Conservation (phyloP, 23 red algal species). For the Chondrus crispus region DNA sequence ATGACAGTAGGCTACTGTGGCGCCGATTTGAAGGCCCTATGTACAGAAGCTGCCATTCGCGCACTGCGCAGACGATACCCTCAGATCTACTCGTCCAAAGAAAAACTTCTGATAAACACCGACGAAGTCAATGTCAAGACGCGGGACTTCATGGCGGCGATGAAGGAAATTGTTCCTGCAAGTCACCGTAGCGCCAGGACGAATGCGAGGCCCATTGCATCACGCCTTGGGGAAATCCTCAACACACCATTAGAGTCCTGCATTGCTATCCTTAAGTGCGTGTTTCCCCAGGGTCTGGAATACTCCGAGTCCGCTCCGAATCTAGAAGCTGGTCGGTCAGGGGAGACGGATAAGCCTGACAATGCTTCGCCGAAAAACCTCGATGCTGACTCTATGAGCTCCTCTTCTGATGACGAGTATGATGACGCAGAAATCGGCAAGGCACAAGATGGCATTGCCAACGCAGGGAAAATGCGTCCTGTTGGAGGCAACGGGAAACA, state of each 20-base stretch:
- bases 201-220: slow-evolving; percentile 62
- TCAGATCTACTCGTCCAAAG: slow-evolving; percentile 76
- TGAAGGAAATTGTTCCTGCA: slow-evolving; percentile 69
- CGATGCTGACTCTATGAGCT: neutral
- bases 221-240: slow-evolving; percentile 52
- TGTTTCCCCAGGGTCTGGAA: slow-evolving; percentile 51
- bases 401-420: slow-evolving; percentile 25
- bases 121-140: slow-evolving; percentile 60
- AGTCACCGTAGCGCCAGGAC: slow-evolving; percentile 72
- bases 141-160: slow-evolving; percentile 72
- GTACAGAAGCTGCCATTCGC: slow-evolving; percentile 77
- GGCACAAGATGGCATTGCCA: slow-evolving; percentile 27
- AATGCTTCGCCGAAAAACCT: neutral
- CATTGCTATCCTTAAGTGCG: slow-evolving; percentile 5
- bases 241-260: slow-evolving; percentile 30
- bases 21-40: slow-evolving; percentile 81
- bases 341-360: neutral
- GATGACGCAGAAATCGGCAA: slow-evolving; percentile 3
- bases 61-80: slow-evolving; percentile 86
- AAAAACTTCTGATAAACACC: slow-evolving; percentile 78
- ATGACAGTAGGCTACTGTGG: slow-evolving; percentile 86
- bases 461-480: slow-evolving; percentile 35
- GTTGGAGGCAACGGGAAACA: neutral
- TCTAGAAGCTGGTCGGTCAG: neutral
- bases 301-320: neutral